Conservation (phyloP, 106 monocot species). For the Dactylorhiza incarnata region DNA sequence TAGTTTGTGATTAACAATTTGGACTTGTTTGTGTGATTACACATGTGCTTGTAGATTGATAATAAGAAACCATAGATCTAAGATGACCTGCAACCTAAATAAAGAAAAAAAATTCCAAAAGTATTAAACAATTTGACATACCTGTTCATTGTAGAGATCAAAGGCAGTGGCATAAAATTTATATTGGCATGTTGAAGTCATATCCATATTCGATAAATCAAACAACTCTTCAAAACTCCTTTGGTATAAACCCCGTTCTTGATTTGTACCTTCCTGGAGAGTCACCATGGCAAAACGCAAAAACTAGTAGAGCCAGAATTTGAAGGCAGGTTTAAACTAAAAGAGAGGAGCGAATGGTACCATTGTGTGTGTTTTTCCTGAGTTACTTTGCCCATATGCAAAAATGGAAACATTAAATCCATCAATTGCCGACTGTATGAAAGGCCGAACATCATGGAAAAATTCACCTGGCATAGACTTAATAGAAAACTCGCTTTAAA, state of each 20-base stretch:
- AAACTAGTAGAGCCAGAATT: not conserved
- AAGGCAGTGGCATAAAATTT: conserved; percentile 73
- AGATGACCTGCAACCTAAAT: too few species aligned
- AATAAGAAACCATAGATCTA: too few species aligned
- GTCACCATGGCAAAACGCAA: not conserved
- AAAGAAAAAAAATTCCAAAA: too few species aligned
- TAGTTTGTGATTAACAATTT: too few species aligned
- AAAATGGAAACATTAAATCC: conserved; percentile 88
- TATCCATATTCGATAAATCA: conserved; percentile 92
- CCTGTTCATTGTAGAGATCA: conserved; percentile 96
- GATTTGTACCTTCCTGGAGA: conserved; percentile 79
- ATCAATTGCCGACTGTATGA: conserved; percentile 90
- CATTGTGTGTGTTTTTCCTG: conserved; percentile 96
- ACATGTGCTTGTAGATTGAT: too few species aligned
- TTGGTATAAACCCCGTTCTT: conserved; percentile 89
- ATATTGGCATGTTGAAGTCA: conserved; percentile 61
- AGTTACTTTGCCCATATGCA: conserved; percentile 85
- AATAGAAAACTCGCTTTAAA: conserved; percentile 1
- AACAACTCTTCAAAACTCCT: conserved; percentile 95
- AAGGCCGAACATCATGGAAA: conserved; percentile 82
- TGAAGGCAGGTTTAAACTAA: not conserved
- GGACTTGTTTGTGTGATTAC: too few species aligned
- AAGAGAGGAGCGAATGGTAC: conserved; percentile 21
- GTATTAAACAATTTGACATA: conserved; percentile 8
- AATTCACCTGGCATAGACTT: conserved; percentile 59